Percentiles rank a stretch among this genome's conserved stretches.
Conservation (phyloP, 2,329 filamentous ascomycete species). For the Phialophora macrospora region DNA sequence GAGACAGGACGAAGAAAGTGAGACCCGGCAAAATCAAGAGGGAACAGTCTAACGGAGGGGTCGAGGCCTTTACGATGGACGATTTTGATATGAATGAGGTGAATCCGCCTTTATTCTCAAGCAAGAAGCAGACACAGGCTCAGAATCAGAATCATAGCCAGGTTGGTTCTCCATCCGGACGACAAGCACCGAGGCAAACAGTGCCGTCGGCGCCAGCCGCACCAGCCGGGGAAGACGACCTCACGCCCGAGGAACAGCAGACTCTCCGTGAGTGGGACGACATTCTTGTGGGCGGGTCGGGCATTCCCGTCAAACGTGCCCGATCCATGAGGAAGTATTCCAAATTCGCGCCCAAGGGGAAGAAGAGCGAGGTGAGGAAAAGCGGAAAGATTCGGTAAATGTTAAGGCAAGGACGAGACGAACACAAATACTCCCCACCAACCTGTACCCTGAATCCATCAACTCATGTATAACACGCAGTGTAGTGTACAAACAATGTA, state of each 20-base stretch:
- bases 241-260: conserved; percentile 37
- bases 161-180: neutral
- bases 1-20: conserved; percentile 56
- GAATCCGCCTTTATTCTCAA: conserved; percentile 15
- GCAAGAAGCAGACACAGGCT: neutral
- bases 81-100: conserved; percentile 27
- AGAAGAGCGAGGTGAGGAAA: conserved; percentile 15
- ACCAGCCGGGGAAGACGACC: conserved; percentile 23
- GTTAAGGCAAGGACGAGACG: neutral
- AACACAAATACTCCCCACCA: neutral
- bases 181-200: neutral
- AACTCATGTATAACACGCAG: neutral
- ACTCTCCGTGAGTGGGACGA: conserved; percentile 13
- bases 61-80: conserved; percentile 29
- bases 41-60: conserved; percentile 44
- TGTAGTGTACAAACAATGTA: neutral
- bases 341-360: conserved; percentile 14
- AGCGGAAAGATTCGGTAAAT: conserved; percentile 11
- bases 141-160: neutral
- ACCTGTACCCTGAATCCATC: neutral
- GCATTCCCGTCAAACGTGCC: neutral
- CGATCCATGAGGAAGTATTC: conserved; percentile 13
- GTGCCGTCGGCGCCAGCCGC: neutral
- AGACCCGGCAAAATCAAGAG: conserved; percentile 56
- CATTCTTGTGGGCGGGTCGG: neutral